Evolutionary conservation across 2,329 filamentous ascomycete species (phyloP).

Genomic region (Ploettnerulaceae sp.): DNA sequence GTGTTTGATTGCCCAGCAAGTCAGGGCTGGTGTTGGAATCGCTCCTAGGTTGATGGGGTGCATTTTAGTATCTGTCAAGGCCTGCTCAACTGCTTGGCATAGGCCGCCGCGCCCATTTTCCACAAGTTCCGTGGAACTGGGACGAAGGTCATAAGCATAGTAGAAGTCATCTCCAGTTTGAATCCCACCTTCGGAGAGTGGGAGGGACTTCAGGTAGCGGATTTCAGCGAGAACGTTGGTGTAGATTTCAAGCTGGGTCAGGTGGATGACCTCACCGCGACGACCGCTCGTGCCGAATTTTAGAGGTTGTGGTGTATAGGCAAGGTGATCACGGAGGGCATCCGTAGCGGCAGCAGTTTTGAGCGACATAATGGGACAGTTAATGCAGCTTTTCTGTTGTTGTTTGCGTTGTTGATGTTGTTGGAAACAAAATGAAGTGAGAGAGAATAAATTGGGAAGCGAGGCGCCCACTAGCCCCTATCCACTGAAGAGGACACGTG

Average conservation of each 20-base stretch:
- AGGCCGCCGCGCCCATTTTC: slow-evolving; percentile 32
- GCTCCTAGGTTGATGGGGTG: slow-evolving; percentile 32
- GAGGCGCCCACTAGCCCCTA: no score
- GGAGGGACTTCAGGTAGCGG: slow-evolving; percentile 32
- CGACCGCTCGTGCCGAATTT: slow-evolving; percentile 36
- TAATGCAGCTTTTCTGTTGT: no score
- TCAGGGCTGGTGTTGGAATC: slow-evolving; percentile 34
- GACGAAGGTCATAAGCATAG: slow-evolving; percentile 33
- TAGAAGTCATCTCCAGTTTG: slow-evolving; percentile 33
- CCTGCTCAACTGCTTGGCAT: slow-evolving; percentile 32
- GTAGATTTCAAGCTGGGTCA: slow-evolving; percentile 36
- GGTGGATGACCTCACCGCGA: slow-evolving; percentile 32
- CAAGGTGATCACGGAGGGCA: slow-evolving; percentile 9
- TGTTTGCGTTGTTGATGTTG: no score
- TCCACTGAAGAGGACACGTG: no score
- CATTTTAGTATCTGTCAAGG: slow-evolving; percentile 32
- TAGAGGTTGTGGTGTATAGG: slow-evolving; percentile 30
- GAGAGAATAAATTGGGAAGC: no score
- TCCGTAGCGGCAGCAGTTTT: background rate
- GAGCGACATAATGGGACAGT: no score
- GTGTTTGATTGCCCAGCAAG: slow-evolving; percentile 30
- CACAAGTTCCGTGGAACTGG: slow-evolving; percentile 32
- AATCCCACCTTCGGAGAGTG: slow-evolving; percentile 30
- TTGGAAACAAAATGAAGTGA: no score
- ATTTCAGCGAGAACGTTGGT: slow-evolving; percentile 34